These are phyloP conservation scores for Neurospora sp. DNA, from an alignment of 495 filamentous ascomycete genomes.

Conservation along the genomic window DNA sequence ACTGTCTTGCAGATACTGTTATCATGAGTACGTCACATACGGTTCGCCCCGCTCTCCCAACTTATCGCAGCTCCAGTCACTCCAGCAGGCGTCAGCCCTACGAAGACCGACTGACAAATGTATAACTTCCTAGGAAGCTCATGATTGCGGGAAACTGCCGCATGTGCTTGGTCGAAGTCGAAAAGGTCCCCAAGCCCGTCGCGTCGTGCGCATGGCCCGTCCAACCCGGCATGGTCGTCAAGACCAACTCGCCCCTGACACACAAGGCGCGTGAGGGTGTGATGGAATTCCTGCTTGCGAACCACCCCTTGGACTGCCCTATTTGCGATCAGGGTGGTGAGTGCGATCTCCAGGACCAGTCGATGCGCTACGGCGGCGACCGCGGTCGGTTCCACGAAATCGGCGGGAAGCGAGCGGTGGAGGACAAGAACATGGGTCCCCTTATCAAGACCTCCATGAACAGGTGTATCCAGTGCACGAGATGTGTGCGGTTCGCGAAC, in stretches of 20 bases:
- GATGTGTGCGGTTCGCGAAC: slow-evolving; percentile 95
- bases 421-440: slow-evolving; percentile 99
- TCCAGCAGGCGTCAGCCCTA: slow-evolving; percentile 1
- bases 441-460: slow-evolving; percentile 99
- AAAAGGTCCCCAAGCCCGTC: slow-evolving; percentile 88
- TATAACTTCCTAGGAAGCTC: slow-evolving; percentile 57
- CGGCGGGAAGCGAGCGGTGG: slow-evolving; percentile 88
- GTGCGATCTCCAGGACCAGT: slow-evolving; percentile 97
- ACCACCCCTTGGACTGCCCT: slow-evolving; percentile 95
- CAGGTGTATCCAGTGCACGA: slow-evolving; percentile 96
- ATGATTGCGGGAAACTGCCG: slow-evolving; percentile 99
- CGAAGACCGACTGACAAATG: slow-evolving; percentile 19
- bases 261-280: slow-evolving; percentile 98
- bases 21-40: slow-evolving; percentile 68
- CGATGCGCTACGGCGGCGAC: slow-evolving; percentile 95
- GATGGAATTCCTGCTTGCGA: slow-evolving; percentile 96
- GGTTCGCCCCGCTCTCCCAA: slow-evolving; percentile 6
- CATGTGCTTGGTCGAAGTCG: slow-evolving; percentile 98
- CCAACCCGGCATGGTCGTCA: slow-evolving; percentile 96
- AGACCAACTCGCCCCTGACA: slow-evolving; percentile 88
- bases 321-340: slow-evolving; percentile 98
- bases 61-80: slow-evolving; percentile 1
- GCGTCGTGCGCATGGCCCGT: slow-evolving; percentile 99
- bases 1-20: slow-evolving; percentile 72
- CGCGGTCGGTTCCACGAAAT: slow-evolving; percentile 93